Evolutionary conservation across 176 grass and related monocot species (phyloP).

Genomic region (Ensete glaucum): DNA sequence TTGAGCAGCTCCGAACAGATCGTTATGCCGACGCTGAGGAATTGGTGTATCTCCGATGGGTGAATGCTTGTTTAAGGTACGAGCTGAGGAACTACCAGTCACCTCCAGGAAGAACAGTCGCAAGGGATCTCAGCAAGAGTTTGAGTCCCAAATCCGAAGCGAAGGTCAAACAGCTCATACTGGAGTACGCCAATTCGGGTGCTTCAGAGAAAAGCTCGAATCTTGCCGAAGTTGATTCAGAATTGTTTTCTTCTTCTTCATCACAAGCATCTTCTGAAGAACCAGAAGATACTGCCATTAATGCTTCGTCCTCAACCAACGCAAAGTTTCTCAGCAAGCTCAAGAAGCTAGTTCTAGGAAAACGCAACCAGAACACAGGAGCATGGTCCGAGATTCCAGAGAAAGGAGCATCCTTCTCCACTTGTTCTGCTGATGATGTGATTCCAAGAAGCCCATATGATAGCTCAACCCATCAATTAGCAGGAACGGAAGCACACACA

Average conservation of each 20-base stretch:
- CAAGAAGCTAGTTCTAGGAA: slow-evolving; percentile 49
- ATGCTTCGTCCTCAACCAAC: slow-evolving; percentile 15
- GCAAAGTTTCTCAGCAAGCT: slow-evolving; percentile 56
- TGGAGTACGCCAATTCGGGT: slow-evolving; percentile 42
- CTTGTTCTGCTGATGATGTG: neutral
- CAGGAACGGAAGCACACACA: neutral
- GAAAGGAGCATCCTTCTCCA: neutral
- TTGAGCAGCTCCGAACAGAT: slow-evolving; percentile 52
- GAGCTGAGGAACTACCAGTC: slow-evolving; percentile 42
- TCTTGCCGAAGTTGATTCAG: neutral
- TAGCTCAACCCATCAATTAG: neutral
- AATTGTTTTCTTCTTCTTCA: slow-evolving; percentile 11
- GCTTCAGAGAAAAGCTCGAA: slow-evolving; percentile 28
- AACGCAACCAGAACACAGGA: neutral
- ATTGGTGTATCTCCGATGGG: slow-evolving; percentile 84
- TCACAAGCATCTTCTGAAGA: slow-evolving; percentile 27
- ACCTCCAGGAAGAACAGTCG: slow-evolving; percentile 6
- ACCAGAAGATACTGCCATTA: neutral
- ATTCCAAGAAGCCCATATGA: neutral
- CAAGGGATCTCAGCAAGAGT: slow-evolving; percentile 67
- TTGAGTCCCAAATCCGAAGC: slow-evolving; percentile 56
- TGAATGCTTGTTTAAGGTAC: slow-evolving; percentile 77
- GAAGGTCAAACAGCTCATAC: slow-evolving; percentile 65
- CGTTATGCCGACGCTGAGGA: slow-evolving; percentile 62
- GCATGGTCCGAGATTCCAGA: neutral